phyloP scores from a whole-genome alignment of 2,329 filamentous ascomycete species.

The Saccharata proteae region DNA sequence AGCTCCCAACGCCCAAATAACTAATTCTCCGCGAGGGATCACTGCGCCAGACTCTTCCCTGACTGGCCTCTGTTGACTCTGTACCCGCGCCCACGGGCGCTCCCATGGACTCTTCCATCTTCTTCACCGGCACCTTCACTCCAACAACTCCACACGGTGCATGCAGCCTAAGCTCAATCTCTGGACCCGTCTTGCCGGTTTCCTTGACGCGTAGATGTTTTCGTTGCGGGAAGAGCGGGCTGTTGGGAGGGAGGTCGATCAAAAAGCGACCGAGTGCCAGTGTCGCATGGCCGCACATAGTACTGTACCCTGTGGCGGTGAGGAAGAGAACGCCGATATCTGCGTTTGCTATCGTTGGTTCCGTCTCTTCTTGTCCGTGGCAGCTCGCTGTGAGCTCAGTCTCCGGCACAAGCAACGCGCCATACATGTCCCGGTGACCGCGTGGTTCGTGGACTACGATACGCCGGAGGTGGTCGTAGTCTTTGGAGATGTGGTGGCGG shows the following conservation, averaged over 20 bases:
- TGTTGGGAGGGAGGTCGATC: conserved; percentile 15
- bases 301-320: conserved; percentile 37
- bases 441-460: conserved; percentile 36
- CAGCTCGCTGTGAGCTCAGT: conserved; percentile 29
- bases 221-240: conserved; percentile 28
- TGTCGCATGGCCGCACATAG: conserved; percentile 41
- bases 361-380: too few relatives aligned
- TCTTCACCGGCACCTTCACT: conserved; percentile 30
- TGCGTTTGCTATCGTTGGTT: too few relatives aligned
- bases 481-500: conserved; percentile 23
- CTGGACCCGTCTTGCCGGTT: conserved; percentile 14
- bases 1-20: conserved; percentile 33
- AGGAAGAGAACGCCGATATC: conserved; percentile 38
- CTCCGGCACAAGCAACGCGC: conserved; percentile 31
- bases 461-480: conserved; percentile 30
- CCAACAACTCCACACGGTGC: conserved; percentile 33
- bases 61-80: conserved; percentile 10
- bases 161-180: conserved; percentile 27
- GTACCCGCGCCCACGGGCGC: not conserved
- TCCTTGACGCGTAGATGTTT: conserved; percentile 13
- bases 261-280: conserved; percentile 34
- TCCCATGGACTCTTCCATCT: too few relatives aligned
- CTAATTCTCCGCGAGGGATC: conserved; percentile 28
- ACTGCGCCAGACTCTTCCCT: conserved; percentile 18
- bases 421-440: conserved; percentile 41